A percentile compares a stretch with the other conserved stretches of the same genome.
These are phyloP conservation scores for Cucumis melo DNA, from an alignment of 306 rosid genomes.

Conservation along the genomic window DNA sequence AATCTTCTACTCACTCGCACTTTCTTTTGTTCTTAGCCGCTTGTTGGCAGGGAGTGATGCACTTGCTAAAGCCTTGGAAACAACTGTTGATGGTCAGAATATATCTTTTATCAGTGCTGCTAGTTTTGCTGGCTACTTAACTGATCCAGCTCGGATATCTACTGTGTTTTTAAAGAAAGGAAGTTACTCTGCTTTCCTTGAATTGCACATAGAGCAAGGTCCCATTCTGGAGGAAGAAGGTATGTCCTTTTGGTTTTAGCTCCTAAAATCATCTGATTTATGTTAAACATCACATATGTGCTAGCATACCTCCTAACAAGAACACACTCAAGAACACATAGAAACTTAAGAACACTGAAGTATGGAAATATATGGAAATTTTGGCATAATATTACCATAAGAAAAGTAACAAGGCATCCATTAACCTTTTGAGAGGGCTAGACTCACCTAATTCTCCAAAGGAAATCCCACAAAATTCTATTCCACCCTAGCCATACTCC, in stretches of 20 bases:
- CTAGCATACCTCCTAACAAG: too few relatives aligned
- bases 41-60: slow-evolving; percentile 62
- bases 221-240: slow-evolving; percentile 92
- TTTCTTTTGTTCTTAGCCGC: slow-evolving; percentile 46
- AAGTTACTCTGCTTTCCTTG: slow-evolving; percentile 79
- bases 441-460: too few relatives aligned
- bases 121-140: slow-evolving; percentile 64
- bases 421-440: too few relatives aligned
- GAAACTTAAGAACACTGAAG: too few relatives aligned
- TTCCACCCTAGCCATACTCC: too few relatives aligned
- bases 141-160: slow-evolving; percentile 39
- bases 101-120: slow-evolving; percentile 74
- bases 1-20: background rate
- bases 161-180: slow-evolving; percentile 62
- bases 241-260: slow-evolving; percentile 6
- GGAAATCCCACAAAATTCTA: too few relatives aligned
- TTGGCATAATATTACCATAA: too few relatives aligned
- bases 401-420: too few relatives aligned
- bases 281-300: background rate
- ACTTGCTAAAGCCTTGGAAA: slow-evolving; percentile 54
- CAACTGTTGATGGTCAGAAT: slow-evolving; percentile 55
- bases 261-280: background rate
- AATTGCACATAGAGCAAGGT: slow-evolving; percentile 92
- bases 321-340: too few relatives aligned
- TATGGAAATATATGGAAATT: too few relatives aligned